phyloP scores from a whole-genome alignment of 345 rosid species.

The Populus deltoides region DNA sequence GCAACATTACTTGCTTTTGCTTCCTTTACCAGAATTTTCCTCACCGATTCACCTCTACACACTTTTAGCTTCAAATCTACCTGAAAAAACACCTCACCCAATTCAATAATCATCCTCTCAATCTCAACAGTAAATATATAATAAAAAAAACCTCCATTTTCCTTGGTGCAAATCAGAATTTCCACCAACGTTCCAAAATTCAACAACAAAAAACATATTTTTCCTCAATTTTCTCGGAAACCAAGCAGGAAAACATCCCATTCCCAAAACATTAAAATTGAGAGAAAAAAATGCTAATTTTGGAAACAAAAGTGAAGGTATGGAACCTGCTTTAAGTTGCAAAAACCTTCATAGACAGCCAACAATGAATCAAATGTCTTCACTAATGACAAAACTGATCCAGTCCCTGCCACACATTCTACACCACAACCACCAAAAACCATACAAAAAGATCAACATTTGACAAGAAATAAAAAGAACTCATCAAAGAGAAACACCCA shows the following conservation, averaged over 20 bases:
- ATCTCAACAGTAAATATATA: not conserved
- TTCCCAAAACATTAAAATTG: not conserved
- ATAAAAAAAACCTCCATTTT: not conserved
- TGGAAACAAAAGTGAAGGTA: not conserved
- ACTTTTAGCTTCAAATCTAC: constrained; percentile 90
- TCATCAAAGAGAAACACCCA: not conserved
- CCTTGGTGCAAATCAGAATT: not conserved
- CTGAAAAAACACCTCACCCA: constrained; percentile 33
- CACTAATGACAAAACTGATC: constrained; percentile 68
- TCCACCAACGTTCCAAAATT: not conserved
- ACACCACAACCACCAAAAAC: not conserved
- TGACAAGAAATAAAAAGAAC: constrained; percentile 1
- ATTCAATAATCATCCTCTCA: not conserved
- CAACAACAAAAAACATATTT: not conserved
- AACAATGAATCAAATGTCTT: constrained; percentile 74
- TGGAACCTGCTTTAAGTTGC: constrained; percentile 87
- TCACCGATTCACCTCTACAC: constrained; percentile 67
- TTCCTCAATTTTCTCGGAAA: constrained; percentile 7
- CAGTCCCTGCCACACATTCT: constrained; percentile 48
- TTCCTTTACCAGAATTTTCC: constrained; percentile 68
- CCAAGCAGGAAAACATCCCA: not conserved
- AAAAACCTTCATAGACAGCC: constrained; percentile 88
- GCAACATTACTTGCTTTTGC: constrained; percentile 56
- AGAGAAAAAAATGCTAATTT: not conserved
- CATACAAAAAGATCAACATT: constrained; percentile 17